Evolutionary conservation across 176 grass and related monocot species (phyloP).

Genomic region (Phoenix dactylifera): DNA sequence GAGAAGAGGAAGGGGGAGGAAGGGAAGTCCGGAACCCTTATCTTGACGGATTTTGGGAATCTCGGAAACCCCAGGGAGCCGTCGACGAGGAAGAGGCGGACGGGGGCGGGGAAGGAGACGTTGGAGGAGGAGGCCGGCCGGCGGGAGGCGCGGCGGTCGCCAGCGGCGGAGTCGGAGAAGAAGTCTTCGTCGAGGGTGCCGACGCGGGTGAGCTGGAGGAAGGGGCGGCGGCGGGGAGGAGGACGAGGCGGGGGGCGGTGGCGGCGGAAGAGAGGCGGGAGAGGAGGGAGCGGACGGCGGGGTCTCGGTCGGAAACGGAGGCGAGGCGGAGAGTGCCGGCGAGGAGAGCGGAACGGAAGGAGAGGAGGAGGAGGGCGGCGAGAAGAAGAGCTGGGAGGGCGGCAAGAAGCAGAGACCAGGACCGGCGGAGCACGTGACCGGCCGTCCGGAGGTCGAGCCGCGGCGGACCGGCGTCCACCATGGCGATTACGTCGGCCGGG

Average conservation of each 20-base stretch:
- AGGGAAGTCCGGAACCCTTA: conserved; percentile 14
- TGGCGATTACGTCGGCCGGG: conserved; percentile 18
- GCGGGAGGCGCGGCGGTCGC: conserved; percentile 22
- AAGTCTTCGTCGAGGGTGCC: conserved; percentile 26
- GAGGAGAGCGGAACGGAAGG: conserved; percentile 74
- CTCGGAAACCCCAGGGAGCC: conserved; percentile 24
- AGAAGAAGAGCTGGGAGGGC: conserved; percentile 66
- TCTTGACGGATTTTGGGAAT: conserved; percentile 34
- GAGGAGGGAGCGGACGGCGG: conserved; percentile 51
- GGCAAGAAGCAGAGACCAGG: conserved; percentile 41
- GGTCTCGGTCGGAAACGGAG: conserved; percentile 53
- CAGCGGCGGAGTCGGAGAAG: conserved; percentile 30
- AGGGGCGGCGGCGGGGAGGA: conserved; percentile 41
- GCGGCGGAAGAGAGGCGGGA: conserved; percentile 39
- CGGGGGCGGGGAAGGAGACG: conserved; percentile 23
- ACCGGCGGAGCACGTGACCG: conserved; percentile 16
- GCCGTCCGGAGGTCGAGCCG: conserved; percentile 23
- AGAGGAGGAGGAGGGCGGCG: conserved; percentile 50
- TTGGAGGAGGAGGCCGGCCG: conserved; percentile 9
- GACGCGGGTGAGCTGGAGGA: conserved; percentile 12
- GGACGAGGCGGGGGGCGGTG: background rate
- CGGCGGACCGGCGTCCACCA: conserved; percentile 33
- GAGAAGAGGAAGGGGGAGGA: conserved; percentile 31
- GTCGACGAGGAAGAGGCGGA: conserved; percentile 19
- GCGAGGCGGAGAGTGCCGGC: conserved; percentile 51